Conservation (phyloP, 129 eudicot genomes). For the Mikania micrantha region DNA sequence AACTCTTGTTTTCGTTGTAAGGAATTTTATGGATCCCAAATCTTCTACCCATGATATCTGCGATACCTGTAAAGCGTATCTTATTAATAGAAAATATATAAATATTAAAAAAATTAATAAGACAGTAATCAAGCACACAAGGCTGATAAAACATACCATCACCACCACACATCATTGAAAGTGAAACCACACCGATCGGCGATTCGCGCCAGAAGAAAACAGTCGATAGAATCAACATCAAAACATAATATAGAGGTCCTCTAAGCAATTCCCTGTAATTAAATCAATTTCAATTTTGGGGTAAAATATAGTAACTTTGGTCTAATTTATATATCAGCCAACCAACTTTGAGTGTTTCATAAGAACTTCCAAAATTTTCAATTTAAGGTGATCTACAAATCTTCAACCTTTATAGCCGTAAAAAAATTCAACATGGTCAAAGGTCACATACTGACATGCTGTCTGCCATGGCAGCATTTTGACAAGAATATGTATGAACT, state of each 20-base stretch:
- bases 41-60: slow-evolving; percentile 94
- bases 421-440: neutral
- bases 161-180: slow-evolving; percentile 98
- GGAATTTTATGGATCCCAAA: slow-evolving; percentile 76
- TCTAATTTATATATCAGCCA: neutral
- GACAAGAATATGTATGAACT: neutral
- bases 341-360: neutral
- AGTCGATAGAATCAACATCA: slow-evolving; percentile 54
- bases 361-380: neutral
- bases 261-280: slow-evolving; percentile 74
- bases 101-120: neutral
- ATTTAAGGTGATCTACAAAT: neutral
- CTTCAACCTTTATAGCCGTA: neutral
- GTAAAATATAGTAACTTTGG: neutral
- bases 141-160: slow-evolving; percentile 58
- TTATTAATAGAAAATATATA: neutral
- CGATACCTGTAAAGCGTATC: slow-evolving; percentile 48
- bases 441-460: neutral
- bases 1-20: slow-evolving; percentile 71
- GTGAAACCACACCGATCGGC: slow-evolving; percentile 73
- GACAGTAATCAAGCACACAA: neutral
- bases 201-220: slow-evolving; percentile 93
- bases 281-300: neutral
- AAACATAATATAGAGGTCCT: slow-evolving; percentile 93
- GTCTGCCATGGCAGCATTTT: neutral